These are phyloP conservation scores for Onygenales sp. DNA, from an alignment of 2,329 filamentous ascomycete genomes.

Conservation along the genomic window DNA sequence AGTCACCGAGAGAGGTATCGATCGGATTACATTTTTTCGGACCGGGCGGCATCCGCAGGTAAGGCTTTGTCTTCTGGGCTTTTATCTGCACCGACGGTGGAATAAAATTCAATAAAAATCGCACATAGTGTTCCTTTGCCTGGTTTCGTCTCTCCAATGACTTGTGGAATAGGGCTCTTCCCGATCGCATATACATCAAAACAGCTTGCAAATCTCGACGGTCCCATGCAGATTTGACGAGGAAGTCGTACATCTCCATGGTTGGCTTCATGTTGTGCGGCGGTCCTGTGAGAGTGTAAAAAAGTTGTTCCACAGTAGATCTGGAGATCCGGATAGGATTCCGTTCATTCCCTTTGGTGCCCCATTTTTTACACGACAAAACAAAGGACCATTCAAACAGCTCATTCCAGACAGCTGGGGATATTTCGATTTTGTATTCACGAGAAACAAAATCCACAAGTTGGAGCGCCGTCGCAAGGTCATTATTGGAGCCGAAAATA, in stretches of 20 bases:
- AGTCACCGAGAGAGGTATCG: no score
- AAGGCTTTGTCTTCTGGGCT: no score
- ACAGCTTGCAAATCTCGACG: slow-evolving; percentile 14
- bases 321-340: no score
- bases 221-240: slow-evolving; percentile 22
- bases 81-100: no score
- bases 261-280: slow-evolving; percentile 47
- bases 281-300: slow-evolving; percentile 37
- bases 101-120: no score
- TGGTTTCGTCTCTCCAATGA: slow-evolving; percentile 18
- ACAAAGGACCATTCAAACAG: slow-evolving; percentile 60
- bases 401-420: slow-evolving; percentile 52
- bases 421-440: slow-evolving; percentile 50
- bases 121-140: background rate
- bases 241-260: slow-evolving; percentile 43
- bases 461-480: slow-evolving; percentile 49
- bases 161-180: slow-evolving; percentile 21
- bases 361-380: slow-evolving; percentile 36
- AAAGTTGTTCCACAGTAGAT: no score
- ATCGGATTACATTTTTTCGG: no score
- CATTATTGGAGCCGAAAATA: slow-evolving; percentile 56
- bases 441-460: slow-evolving; percentile 55
- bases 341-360: slow-evolving; percentile 17
- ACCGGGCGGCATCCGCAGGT: no score
- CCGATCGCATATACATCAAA: slow-evolving; percentile 18